phyloP scores from a whole-genome alignment of 306 rosid genomes.

The Malus sieversii region DNA sequence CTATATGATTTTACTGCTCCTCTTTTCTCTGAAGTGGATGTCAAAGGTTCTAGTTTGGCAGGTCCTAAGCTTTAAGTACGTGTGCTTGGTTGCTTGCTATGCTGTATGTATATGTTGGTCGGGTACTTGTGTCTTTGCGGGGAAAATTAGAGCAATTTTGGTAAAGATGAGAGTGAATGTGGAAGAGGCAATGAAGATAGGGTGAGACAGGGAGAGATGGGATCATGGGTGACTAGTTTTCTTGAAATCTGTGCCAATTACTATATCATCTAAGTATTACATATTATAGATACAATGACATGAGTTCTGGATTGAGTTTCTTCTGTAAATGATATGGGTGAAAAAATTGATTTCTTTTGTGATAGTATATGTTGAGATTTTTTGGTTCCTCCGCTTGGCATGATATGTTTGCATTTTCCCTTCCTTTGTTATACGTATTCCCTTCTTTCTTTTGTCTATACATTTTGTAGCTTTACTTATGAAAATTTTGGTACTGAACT shows the following conservation, averaged over 20 bases:
- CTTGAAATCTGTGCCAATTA: conserved; percentile 18
- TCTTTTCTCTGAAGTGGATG: conserved; percentile 22
- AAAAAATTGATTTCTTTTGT: background rate
- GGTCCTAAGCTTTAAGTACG: conserved; percentile 20
- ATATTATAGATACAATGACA: background rate
- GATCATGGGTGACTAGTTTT: conserved; percentile 21
- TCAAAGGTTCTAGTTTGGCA: conserved; percentile 17
- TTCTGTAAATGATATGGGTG: background rate
- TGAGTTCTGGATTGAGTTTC: background rate
- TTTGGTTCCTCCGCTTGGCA: background rate
- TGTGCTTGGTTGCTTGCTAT: conserved; percentile 25
- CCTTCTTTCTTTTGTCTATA: background rate
- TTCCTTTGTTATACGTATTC: too few relatives aligned
- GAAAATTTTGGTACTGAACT: background rate
- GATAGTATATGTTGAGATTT: background rate
- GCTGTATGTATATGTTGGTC: conserved; percentile 14
- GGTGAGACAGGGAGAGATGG: conserved; percentile 1
- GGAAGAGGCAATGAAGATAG: conserved; percentile 2
- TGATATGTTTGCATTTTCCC: background rate
- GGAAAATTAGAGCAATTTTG: conserved; percentile 38
- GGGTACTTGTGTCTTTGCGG: conserved; percentile 27
- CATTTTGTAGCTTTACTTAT: background rate
- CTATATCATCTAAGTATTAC: background rate
- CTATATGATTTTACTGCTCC: background rate
- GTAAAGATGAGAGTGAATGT: conserved; percentile 7